Conservation (phyloP, 768 basidiomycete genomes). For the Coprinellus aureogranulatus region DNA sequence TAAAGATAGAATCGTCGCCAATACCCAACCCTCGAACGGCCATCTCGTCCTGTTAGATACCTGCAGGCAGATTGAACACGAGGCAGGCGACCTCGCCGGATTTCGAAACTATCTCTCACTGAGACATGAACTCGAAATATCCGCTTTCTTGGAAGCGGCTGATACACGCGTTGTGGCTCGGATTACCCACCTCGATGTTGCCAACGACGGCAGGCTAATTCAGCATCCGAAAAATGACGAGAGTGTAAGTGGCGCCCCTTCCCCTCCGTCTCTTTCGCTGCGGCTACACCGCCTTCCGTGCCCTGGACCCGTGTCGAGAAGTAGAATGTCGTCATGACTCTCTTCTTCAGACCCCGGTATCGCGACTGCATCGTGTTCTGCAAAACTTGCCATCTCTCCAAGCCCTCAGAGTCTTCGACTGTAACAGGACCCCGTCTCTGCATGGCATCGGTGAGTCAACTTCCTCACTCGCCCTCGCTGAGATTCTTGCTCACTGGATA, state of each 20-base stretch:
- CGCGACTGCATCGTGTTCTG: conserved; percentile 6
- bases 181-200: conserved; percentile 35
- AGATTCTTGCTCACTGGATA: neutral
- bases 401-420: conserved; percentile 6
- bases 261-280: neutral
- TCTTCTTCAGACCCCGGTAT: conserved; percentile 4
- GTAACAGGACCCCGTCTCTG: neutral
- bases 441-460: neutral
- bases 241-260: neutral
- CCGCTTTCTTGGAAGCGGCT: conserved; percentile 20
- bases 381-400: conserved; percentile 1
- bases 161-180: conserved; percentile 17
- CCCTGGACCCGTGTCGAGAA: neutral
- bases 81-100: conserved; percentile 21
- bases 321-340: neutral
- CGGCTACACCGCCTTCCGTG: neutral
- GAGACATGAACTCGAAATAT: conserved; percentile 35
- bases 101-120: conserved; percentile 34
- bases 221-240: conserved; percentile 1
- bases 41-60: conserved; percentile 32
- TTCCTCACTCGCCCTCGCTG: neutral
- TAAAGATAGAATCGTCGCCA: conserved; percentile 13
- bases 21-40: conserved; percentile 31
- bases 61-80: conserved; percentile 28
- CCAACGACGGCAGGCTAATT: conserved; percentile 35